phyloP scores from a whole-genome alignment of 2,329 filamentous ascomycete species.

The Cladosporium halotolerans region DNA sequence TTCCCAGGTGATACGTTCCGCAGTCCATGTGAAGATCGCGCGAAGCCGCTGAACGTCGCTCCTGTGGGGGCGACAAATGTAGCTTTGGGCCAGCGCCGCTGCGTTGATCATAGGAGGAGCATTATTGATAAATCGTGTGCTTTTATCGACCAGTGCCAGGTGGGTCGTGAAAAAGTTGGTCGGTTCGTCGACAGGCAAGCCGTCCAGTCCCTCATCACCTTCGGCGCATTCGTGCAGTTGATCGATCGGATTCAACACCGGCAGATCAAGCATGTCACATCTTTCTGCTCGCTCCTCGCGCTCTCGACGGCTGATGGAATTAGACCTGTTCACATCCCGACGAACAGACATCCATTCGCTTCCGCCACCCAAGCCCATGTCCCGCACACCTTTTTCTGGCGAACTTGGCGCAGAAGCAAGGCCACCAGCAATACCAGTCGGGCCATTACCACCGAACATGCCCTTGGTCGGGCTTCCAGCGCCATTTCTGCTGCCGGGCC shows the following conservation, averaged over 20 bases:
- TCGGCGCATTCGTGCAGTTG: constrained; percentile 78
- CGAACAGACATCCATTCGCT: constrained; percentile 97
- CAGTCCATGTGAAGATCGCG: constrained; percentile 95
- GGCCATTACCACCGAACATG: constrained; percentile 38
- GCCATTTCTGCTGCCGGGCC: constrained; percentile 33
- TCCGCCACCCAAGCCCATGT: constrained; percentile 60
- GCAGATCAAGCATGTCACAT: constrained; percentile 90
- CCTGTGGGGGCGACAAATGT: constrained; percentile 87
- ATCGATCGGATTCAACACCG: constrained; percentile 81
- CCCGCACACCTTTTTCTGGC: constrained; percentile 41
- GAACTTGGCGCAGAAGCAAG: constrained; percentile 25
- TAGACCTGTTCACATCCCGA: constrained; percentile 90
- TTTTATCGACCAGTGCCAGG: constrained; percentile 87
- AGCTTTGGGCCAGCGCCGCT: constrained; percentile 76
- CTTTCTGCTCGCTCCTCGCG: constrained; percentile 76
- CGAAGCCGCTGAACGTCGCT: constrained; percentile 89
- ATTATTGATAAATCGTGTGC: constrained; percentile 74
- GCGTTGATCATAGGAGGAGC: constrained; percentile 78
- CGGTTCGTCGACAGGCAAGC: constrained; percentile 72
- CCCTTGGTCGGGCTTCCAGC: constrained; percentile 43
- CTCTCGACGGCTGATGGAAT: constrained; percentile 86
- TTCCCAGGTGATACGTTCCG: constrained; percentile 93
- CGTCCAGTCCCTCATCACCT: constrained; percentile 84
- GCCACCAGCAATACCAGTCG: constrained; percentile 51
- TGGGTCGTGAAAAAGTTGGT: constrained; percentile 68